phyloP scores from a whole-genome alignment of 805 yeast genomes.

The Wickerhamiella alocasiicola region DNA sequence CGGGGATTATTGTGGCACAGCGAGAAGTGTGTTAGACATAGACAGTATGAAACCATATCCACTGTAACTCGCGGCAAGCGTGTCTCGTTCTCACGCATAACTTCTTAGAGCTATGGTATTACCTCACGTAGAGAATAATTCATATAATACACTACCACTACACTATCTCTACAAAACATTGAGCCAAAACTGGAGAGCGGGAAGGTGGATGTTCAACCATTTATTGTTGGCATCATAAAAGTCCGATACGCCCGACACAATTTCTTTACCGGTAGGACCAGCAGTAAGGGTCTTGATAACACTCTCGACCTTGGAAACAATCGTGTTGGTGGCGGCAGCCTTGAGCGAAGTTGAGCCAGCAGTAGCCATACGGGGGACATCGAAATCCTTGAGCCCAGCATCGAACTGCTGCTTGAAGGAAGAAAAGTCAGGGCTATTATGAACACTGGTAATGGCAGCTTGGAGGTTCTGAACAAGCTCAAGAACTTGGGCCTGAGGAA shows the following conservation, averaged over 20 bases:
- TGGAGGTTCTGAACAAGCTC: not conserved
- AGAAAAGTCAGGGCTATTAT: not conserved
- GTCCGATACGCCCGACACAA: not conserved
- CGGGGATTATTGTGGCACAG: too few species aligned
- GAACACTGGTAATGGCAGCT: not conserved
- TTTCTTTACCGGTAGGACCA: constrained; percentile 1
- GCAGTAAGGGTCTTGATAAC: not conserved
- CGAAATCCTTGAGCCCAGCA: not conserved
- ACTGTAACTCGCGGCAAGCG: too few species aligned
- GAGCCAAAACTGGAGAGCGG: constrained; percentile 2
- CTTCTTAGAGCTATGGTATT: too few species aligned
- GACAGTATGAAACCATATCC: too few species aligned
- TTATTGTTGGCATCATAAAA: constrained; percentile 5
- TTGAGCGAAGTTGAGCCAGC: not conserved
- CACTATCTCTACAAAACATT: too few species aligned
- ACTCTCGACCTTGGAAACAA: not conserved
- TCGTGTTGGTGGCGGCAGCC: not conserved
- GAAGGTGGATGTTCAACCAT: constrained; percentile 4
- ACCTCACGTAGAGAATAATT: too few species aligned
- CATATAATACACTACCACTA: too few species aligned
- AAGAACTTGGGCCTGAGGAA: not conserved
- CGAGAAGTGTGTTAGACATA: too few species aligned
- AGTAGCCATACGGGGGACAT: not conserved
- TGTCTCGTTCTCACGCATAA: too few species aligned
- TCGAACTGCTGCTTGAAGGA: not conserved